Evolutionary conservation across 306 rosid genomes (phyloP), one percentile per base, ranked within the genome.

Genomic region (Ceratonia siliqua): DNA sequence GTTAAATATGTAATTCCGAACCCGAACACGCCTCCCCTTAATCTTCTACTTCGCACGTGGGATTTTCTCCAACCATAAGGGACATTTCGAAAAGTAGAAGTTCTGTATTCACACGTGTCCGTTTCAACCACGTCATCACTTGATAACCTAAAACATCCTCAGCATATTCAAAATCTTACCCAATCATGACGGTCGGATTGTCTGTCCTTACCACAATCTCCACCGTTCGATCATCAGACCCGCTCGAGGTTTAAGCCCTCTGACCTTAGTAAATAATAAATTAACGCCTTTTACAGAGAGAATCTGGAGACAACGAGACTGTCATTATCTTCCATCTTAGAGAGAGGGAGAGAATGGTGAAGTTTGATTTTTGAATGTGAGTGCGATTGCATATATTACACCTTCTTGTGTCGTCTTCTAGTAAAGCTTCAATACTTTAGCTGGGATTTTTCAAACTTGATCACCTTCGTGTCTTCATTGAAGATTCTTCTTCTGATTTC

Each of bases 361-460:
- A 78, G 75, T 90, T 89, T 87, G 85, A 90, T 83, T 85, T 87
- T 85, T 87, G 89, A 89, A 89, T 77, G 68, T 66, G 85, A 66
- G 75, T 74, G 83, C 76, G 46, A 56, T 72, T 70, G 62, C 17
- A 70, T 41, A 24, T 30, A 36, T 70, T 50, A 20, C 28, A 46
- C 70, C 46, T 24, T 5, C 3, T 24, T 11, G 53, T 58, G 89
- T 82, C 88, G 63, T 68, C 21, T 82, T 67, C 78, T 27, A 76
- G 73, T 24, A 24, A 24, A 78, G 70, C 54, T 84, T 49, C 53
- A 43, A 33, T 56, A 28, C 46, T 80, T 80, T 43, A 38, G 22
- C 33, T 54, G 72, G 55, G 76, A 68, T 43, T 59, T 39, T 82
- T 78, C 75, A 62, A 80, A 69, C 49, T 81, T 39, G 74, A 72